Base-by-base conservation (phyloP, 345 rosid species). In the Durio zibethinus region DNA sequence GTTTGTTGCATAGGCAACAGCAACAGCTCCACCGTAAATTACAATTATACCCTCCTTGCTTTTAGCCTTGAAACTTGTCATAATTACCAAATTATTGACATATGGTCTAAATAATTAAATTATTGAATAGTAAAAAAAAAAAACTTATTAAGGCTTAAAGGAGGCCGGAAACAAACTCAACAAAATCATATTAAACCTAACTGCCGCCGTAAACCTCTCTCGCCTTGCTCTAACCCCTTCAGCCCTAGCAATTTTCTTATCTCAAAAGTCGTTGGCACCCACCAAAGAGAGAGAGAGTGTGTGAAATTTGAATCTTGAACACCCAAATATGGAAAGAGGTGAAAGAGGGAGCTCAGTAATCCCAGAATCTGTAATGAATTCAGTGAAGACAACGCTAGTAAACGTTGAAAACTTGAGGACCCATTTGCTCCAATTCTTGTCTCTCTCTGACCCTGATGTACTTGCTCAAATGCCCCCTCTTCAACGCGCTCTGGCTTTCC, bases 391-490 rank as follows among this genome's bases (percentile, higher is more conserved):
- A 43, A 90, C 92, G 33, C 75, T 87, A 31, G 80, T 76, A 7
- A 56, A 83, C 76, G 75, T 90, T 53, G 81, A 88, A 70, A 85
- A 83, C 72, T 79, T 91, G 47, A 82, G 82, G 76, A 83, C 87
- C 45, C 91, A 87, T 70, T 83, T 93, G 80, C 86, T 76, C 7
- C 73, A 89, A 76, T 82, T 96, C 77, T 68, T 92, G n/a, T 79
- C 95, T 56, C 83, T 85, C 71, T 76, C 86, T 0, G 89, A 88
- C 83, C 90, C 90, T 0, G 94, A 96, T 60, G 85, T 80, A 54
- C 90, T 96, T 3, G 85, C 92, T 7, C 83, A 82, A 53, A 75
- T 92, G 88, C 82, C 90, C 20, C 97, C 97, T 20, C 89, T 93
- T 64, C 80, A 85, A 69, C 91, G 95, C 45, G 98, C 98, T 76